These are phyloP conservation scores for Annulohypoxylon moriforme DNA, from an alignment of 495 filamentous ascomycete genomes.

Conservation along the genomic window DNA sequence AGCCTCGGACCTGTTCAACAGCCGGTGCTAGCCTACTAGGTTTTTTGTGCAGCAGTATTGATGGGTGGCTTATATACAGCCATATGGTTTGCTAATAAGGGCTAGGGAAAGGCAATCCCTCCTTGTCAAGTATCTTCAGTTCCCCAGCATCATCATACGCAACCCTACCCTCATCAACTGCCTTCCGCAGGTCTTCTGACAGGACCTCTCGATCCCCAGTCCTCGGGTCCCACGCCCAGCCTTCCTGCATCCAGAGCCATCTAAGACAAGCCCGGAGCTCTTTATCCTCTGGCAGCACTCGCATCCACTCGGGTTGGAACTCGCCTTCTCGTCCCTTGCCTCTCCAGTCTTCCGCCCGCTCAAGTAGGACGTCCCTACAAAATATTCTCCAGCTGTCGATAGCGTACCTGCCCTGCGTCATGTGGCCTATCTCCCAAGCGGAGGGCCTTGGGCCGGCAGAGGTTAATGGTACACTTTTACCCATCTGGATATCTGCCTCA, in stretches of 20 bases:
- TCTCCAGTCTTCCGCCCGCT: constrained; percentile 69
- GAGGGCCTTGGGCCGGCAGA: constrained; percentile 39
- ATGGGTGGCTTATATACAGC: neutral
- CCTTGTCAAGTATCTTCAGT: constrained; percentile 50
- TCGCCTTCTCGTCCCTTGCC: constrained; percentile 56
- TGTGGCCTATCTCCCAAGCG: constrained; percentile 87
- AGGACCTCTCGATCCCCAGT: constrained; percentile 73
- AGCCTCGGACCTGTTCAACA: neutral
- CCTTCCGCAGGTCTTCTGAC: constrained; percentile 64
- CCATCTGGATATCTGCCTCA: constrained; percentile 64
- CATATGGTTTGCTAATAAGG: neutral
- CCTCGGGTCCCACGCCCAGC: constrained; percentile 80
- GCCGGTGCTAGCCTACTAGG: neutral
- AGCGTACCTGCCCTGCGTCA: constrained; percentile 89
- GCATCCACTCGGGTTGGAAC: constrained; percentile 84
- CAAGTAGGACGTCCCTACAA: constrained; percentile 81
- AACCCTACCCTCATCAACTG: constrained; percentile 69
- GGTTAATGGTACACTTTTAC: constrained; percentile 63
- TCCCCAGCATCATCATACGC: constrained; percentile 70
- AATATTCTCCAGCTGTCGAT: constrained; percentile 96
- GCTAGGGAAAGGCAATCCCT: neutral
- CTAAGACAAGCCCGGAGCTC: constrained; percentile 86
- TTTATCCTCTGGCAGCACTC: constrained; percentile 86
- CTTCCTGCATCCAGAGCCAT: constrained; percentile 93
- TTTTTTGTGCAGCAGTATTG: neutral